Conservation (phyloP, 371 early-diverging fungal species). For the Actinomucor elegans region DNA sequence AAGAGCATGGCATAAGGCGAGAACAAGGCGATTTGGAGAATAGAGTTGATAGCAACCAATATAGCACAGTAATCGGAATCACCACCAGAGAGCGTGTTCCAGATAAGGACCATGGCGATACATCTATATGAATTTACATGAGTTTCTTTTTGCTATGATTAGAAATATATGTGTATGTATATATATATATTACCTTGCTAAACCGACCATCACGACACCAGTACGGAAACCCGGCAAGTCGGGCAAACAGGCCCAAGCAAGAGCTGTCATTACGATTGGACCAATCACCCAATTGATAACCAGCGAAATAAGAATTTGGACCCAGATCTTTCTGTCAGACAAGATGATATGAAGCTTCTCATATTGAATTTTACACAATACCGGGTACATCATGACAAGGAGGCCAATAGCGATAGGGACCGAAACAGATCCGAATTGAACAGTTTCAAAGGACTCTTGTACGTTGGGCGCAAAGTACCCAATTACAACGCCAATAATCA, state of each 20-base stretch:
- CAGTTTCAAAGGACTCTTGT: slow-evolving; percentile 49
- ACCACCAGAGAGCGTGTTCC: slow-evolving; percentile 71
- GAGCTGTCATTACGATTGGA: slow-evolving; percentile 68
- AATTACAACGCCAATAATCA: slow-evolving; percentile 70
- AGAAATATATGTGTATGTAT: background rate
- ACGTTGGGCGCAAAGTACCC: slow-evolving; percentile 67
- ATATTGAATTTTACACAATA: slow-evolving; percentile 69
- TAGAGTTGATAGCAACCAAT: slow-evolving; percentile 68
- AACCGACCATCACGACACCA: slow-evolving; percentile 75
- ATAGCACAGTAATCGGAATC: slow-evolving; percentile 69
- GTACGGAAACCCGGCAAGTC: slow-evolving; percentile 70
- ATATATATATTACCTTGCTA: slow-evolving; percentile 58
- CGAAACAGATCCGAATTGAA: slow-evolving; percentile 67
- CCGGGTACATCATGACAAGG: slow-evolving; percentile 75
- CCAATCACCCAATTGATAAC: slow-evolving; percentile 70
- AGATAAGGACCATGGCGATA: slow-evolving; percentile 84
- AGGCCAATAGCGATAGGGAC: slow-evolving; percentile 69
- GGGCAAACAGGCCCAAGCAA: slow-evolving; percentile 74
- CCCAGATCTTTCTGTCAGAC: slow-evolving; percentile 34
- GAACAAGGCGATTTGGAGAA: slow-evolving; percentile 68
- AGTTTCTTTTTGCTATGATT: too few relatives aligned
- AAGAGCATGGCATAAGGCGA: slow-evolving; percentile 63
- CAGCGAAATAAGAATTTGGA: slow-evolving; percentile 56
- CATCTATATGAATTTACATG: too few relatives aligned
- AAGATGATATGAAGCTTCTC: slow-evolving; percentile 49